Conservation (phyloP, 2,329 filamentous ascomycete species). For the Fusarium camptoceras region DNA sequence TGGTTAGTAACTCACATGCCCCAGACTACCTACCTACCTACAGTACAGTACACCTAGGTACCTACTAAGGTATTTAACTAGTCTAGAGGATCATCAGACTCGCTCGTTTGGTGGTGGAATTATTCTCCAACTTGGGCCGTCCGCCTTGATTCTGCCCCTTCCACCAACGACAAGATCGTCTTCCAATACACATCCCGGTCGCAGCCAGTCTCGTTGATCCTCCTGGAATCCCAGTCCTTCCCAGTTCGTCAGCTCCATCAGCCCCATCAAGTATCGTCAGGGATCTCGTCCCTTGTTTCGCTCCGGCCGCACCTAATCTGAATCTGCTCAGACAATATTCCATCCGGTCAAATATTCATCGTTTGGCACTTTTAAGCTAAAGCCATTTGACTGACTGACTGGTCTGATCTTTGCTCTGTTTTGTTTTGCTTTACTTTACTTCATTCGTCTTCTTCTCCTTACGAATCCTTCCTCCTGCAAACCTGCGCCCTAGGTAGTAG, state of each 20-base stretch:
- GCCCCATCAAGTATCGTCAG: conserved; percentile 39
- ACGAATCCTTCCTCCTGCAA: conserved; percentile 9
- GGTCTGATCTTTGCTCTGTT: conserved; percentile 14
- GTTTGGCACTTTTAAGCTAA: conserved; percentile 37
- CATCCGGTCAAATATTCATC: conserved; percentile 47
- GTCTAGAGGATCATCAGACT: neutral
- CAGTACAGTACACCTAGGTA: neutral
- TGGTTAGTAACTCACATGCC: neutral
- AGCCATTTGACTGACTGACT: neutral
- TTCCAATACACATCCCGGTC: conserved; percentile 29
- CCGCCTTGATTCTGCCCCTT: conserved; percentile 36
- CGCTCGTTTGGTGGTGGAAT: conserved; percentile 48
- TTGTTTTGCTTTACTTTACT: conserved; percentile 25
- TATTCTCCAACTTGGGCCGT: conserved; percentile 42
- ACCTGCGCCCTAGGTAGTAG: conserved; percentile 13
- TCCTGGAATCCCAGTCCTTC: conserved; percentile 9
- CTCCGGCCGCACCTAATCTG: conserved; percentile 37
- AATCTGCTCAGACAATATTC: conserved; percentile 42
- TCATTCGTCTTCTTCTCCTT: conserved; percentile 8
- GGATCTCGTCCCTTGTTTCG: conserved; percentile 46
- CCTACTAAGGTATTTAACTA: neutral
- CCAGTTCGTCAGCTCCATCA: conserved; percentile 37
- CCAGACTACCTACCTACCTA: no score
- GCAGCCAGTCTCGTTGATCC: conserved; percentile 37
- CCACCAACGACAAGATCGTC: conserved; percentile 46